Base-by-base conservation (phyloP, 192 early-diverging fungal species). In the Linnemannia zychae region DNA sequence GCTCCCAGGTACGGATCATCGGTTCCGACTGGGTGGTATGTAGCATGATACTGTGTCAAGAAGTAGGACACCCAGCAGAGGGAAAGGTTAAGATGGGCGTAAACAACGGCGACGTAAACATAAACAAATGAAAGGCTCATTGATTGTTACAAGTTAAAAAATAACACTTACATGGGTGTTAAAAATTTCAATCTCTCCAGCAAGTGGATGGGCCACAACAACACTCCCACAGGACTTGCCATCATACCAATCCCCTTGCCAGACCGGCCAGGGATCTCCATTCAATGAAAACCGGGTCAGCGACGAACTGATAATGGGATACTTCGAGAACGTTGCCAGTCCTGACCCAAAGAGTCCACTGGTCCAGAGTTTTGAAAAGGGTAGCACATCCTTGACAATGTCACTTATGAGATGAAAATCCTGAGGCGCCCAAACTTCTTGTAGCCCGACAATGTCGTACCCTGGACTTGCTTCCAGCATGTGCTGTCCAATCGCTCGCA, bases 211-310 rank as follows among this genome's bases (percentile, higher is more conserved):
- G 5, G 83, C 60, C 36, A 92, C 82, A 18, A 89, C 81, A 2
- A 79, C 87, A 37, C 85, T 87, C 3, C 77, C 90, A 72, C 83
- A 85, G 7, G 89, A 82, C 85, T 92, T 92, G 15, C 91, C 90
- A 15, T 88, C 89, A 75, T 88, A 92, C 80, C 80, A 92, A 60
- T 92, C 91, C 4, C 91, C 91, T 50, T 90, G 90, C 11, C 87
- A 84, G 40, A 91, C 63, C 37, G 88, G 86, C 12, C 86, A 72
- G 18, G 91, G 90, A 13, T 86, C 86, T 12, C 91, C 91, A 71
- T 89, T 88, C 16, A 91, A 66, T 7, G 87, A 60, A 60, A 87
- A 92, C 13, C 79, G 87, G 40, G 83, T 74, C 76, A 89, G 86
- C 18, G 78, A 82, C 1, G 85, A 69, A 28, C 82, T 87, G 34